Conservation (phyloP, 495 filamentous ascomycete species). For the Haplographium delicatum region DNA sequence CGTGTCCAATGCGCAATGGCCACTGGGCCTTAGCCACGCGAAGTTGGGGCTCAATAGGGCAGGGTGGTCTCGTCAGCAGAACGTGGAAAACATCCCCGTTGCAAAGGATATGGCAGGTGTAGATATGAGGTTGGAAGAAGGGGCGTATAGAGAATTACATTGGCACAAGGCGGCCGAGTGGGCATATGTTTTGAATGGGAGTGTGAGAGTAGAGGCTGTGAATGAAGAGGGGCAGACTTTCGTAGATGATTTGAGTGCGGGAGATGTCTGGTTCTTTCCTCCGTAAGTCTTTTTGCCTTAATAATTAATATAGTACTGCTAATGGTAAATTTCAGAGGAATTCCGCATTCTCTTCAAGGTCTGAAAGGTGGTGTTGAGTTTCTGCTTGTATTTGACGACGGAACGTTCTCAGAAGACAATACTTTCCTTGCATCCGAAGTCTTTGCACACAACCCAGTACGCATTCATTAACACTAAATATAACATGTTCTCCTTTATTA, state of each 20-base stretch:
- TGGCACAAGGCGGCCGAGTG: conserved; percentile 69
- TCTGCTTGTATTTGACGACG: conserved; percentile 65
- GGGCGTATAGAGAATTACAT: conserved; percentile 65
- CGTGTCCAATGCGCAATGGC: conserved; percentile 66
- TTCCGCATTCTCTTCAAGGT: conserved; percentile 65
- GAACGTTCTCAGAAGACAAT: conserved; percentile 62
- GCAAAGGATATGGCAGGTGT: conserved; percentile 70
- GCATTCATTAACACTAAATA: no score
- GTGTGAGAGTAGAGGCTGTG: conserved; percentile 54
- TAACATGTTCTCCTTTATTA: no score
- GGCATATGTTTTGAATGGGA: conserved; percentile 61
- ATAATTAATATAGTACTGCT: no score
- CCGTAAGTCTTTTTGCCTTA: conserved; percentile 13
- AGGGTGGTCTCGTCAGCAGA: conserved; percentile 69
- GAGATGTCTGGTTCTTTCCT: conserved; percentile 71
- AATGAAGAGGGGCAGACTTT: conserved; percentile 60
- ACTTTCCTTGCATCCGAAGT: conserved; percentile 65
- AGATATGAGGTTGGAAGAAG: conserved; percentile 66
- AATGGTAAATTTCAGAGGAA: conserved; percentile 32
- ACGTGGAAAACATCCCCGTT: conserved; percentile 54
- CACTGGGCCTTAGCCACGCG: conserved; percentile 62
- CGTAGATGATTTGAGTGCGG: conserved; percentile 58
- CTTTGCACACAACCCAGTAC: conserved; percentile 55
- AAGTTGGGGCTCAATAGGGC: conserved; percentile 49
- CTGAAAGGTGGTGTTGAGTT: conserved; percentile 62